Evolutionary conservation across 257 asterid species (phyloP), one percentile per base, ranked within the genome.

Genomic region (Phtheirospermum japonicum): DNA sequence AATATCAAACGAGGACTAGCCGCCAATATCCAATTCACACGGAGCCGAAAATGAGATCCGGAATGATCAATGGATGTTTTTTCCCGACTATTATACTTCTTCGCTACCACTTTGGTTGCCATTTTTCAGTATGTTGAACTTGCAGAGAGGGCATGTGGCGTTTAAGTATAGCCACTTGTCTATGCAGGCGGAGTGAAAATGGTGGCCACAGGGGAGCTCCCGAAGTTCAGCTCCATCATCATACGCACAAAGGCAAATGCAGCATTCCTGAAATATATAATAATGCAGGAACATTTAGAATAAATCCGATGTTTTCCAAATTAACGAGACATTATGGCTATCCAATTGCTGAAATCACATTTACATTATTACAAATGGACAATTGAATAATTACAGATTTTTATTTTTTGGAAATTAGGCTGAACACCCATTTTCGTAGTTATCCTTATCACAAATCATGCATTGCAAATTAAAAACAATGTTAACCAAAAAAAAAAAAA

Each of bases 141-240:
- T 87, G 84, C 97, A 87, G 5, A 90, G 87, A 33, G 97, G 97
- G 26, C 97, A 90, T 8, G 85, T 87, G 53, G 97, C 92, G 4
- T 90, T 87, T 46, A 87, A 78, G 75, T 71, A 82, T 64, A 90
- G 70, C 97, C 97, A 90, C 76, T 87, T 90, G 75, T 90, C 97
- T 69, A 87, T 79, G 79, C 97, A 90, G 17, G 79, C 73, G 1
- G 81, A 65, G 67, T 87, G 97, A 54, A 90, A 90, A 76, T 87
- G 95, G 83, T 87, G 97, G 31, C 79, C 85, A 58, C 97, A 90
- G 12, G 96, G 97, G 74, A 90, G 96, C 75, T 90, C 93, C 3
- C 96, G 95, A 57, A 87, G 71, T 75, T 90, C 97, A 19, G 73
- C 64, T 64, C 96, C 97, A 70, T 90, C 95, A 0, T 90, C 97